Evolutionary conservation across 116 monocot genomes (phyloP).

Genomic region (Papilionanthe hybrid): DNA sequence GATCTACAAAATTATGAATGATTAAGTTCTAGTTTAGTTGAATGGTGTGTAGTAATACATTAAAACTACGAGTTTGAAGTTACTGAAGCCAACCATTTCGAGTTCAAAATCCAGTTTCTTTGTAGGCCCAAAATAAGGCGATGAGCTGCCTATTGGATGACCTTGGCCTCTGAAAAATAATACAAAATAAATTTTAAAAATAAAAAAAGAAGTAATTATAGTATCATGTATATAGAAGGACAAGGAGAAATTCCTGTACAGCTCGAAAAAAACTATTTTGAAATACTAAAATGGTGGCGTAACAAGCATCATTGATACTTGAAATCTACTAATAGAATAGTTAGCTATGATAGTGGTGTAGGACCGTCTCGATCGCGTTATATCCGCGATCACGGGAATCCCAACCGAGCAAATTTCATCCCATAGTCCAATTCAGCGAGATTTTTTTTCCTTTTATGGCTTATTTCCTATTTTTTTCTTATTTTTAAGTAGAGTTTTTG

Average conservation of each 20-base stretch:
- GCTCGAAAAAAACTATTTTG: not conserved
- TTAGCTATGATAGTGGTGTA: not conserved
- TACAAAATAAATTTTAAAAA: not conserved
- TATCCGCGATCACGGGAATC: no score
- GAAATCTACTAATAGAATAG: not conserved
- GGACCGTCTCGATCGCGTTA: no score
- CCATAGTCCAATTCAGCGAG: no score
- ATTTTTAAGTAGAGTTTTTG: no score
- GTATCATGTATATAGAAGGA: not conserved
- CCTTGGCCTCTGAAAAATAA: constrained; percentile 69
- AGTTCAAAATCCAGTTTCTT: constrained; percentile 95
- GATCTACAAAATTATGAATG: not conserved
- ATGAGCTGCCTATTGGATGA: constrained; percentile 60
- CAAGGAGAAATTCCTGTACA: not conserved
- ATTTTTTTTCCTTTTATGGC: no score
- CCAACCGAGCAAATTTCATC: no score
- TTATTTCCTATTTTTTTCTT: no score
- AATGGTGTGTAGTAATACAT: not conserved
- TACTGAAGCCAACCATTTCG: constrained; percentile 66
- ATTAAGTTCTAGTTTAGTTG: not conserved
- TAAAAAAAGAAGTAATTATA: not conserved
- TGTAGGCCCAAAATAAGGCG: constrained; percentile 88
- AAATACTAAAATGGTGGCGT: not conserved
- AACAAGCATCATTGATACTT: not conserved
- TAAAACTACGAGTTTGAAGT: constrained; percentile 5